A percentile compares a stretch with the other conserved stretches of the same genome.
These are phyloP conservation scores for Medicago truncatula DNA, from an alignment of 306 rosid genomes.

Conservation along the genomic window MtrunA17r5.0-ANR NC_053043.1:36565001-36565500, in stretches of 20 bases:
- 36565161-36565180: conserved; percentile 52
- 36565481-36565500: no score
- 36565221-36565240: conserved; percentile 46
- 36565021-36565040: conserved; percentile 54
- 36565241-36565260: conserved; percentile 47
- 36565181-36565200: conserved; percentile 39
- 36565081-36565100: conserved; percentile 40
- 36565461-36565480: no score
- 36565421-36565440: no score
- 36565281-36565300: conserved; percentile 8
- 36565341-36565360: conserved; percentile 52
- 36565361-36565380: background rate
- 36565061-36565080: conserved; percentile 49
- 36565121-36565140: conserved; percentile 39
- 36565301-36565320: conserved; percentile 44
- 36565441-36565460: no score
- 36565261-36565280: conserved; percentile 9
- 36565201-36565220: conserved; percentile 32
- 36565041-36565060: conserved; percentile 39
- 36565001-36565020: conserved; percentile 51
- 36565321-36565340: conserved; percentile 43
- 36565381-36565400: no score
- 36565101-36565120: conserved; percentile 34
- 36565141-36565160: conserved; percentile 26
- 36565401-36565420: no score